Evolutionary conservation across 169 alveolate genomes (phyloP).

Genomic region (Babesia ovata): DNA sequence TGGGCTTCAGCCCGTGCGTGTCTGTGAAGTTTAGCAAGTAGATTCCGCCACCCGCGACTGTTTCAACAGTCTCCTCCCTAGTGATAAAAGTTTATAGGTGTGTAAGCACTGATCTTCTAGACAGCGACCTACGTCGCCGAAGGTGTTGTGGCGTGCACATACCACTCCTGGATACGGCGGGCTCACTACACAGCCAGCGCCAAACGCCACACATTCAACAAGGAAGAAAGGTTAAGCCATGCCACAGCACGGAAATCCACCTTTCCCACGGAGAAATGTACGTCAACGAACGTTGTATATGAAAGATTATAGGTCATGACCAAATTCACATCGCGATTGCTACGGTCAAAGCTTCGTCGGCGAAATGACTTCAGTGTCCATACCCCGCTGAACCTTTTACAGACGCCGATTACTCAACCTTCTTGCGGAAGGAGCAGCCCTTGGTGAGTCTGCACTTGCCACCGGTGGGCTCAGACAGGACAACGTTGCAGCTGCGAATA

Average conservation of each 20-base stretch:
- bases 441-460: conserved; percentile 94
- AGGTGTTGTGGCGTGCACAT: background rate
- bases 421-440: conserved; percentile 94
- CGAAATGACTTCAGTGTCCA: background rate
- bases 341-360: background rate
- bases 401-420: conserved; percentile 76
- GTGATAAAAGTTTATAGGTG: too few species aligned
- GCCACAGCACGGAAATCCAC: too few species aligned
- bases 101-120: too few species aligned
- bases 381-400: background rate
- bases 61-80: too few species aligned
- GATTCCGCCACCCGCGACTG: too few species aligned
- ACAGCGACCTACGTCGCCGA: too few species aligned
- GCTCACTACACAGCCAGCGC: background rate
- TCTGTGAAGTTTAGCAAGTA: too few species aligned
- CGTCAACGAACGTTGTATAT: background rate
- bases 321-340: conserved; percentile 15
- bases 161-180: background rate
- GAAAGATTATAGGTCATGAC: conserved; percentile 13
- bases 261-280: too few species aligned
- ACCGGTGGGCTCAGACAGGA: conserved; percentile 96
- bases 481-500: conserved; percentile 88
- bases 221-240: too few species aligned
- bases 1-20: too few species aligned
- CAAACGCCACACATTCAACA: background rate